A percentile compares a stretch with the other conserved stretches of the same genome.
These are phyloP conservation scores for Aspergillus haitiensis DNA, from an alignment of 495 filamentous ascomycete species.

Conservation along the genomic window DNA sequence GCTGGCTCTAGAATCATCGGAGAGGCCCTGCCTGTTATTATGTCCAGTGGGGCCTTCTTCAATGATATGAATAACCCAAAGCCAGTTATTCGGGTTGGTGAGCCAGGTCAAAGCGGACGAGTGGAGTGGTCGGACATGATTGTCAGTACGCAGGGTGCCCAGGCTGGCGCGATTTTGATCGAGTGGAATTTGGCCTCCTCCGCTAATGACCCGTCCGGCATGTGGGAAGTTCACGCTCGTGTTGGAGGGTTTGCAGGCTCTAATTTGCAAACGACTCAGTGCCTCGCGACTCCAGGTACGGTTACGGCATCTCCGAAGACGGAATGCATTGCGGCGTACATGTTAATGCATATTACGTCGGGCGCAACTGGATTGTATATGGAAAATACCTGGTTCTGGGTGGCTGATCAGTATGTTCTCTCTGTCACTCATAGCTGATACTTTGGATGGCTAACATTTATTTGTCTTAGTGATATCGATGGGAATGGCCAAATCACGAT, in stretches of 20 bases:
- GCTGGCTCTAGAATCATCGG: slow-evolving; percentile 45
- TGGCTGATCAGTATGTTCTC: slow-evolving; percentile 57
- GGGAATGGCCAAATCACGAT: slow-evolving; percentile 63
- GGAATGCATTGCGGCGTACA: slow-evolving; percentile 51
- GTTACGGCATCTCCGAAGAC: slow-evolving; percentile 51
- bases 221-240: slow-evolving; percentile 61
- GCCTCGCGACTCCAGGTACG: slow-evolving; percentile 38
- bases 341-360: slow-evolving; percentile 65
- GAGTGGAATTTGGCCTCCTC: slow-evolving; percentile 64
- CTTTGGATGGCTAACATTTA: background rate
- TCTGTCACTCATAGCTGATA: background rate
- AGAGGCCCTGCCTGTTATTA: slow-evolving; percentile 64
- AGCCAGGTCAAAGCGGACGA: slow-evolving; percentile 49
- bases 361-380: slow-evolving; percentile 52
- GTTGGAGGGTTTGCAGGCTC: slow-evolving; percentile 59
- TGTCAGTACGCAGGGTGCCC: slow-evolving; percentile 57
- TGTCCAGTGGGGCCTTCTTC: slow-evolving; percentile 60
- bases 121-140: slow-evolving; percentile 63
- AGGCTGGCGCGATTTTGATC: slow-evolving; percentile 69
- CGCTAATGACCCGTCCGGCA: slow-evolving; percentile 39
- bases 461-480: slow-evolving; percentile 56
- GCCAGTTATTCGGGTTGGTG: slow-evolving; percentile 65
- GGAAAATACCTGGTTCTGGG: slow-evolving; percentile 72
- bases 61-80: slow-evolving; percentile 58
- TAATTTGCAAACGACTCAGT: slow-evolving; percentile 49